Conservation (phyloP, 2,329 filamentous ascomycete species). For the Ophiostoma perfectum region DNA sequence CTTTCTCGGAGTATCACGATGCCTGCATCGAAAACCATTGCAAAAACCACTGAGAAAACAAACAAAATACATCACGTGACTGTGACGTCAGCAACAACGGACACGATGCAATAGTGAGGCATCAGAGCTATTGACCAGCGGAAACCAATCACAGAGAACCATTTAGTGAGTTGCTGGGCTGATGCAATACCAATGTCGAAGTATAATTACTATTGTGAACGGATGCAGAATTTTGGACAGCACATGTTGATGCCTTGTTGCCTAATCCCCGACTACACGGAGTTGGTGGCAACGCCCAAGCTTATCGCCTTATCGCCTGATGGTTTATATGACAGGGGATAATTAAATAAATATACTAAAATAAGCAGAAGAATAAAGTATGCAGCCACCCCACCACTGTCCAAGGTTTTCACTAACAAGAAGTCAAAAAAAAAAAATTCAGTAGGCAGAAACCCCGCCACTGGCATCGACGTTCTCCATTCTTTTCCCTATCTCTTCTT, state of each 20-base stretch:
- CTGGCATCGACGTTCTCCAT: constrained; percentile 17
- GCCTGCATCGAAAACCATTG: no score
- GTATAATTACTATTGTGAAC: not conserved
- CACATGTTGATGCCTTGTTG: constrained; percentile 19
- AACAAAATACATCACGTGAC: not conserved
- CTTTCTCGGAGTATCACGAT: no score
- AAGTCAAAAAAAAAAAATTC: constrained; percentile 20
- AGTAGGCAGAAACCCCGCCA: constrained; percentile 21
- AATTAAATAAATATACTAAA: not conserved
- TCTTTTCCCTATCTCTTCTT: constrained; percentile 17
- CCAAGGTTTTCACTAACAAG: constrained; percentile 20
- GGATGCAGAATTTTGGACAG: not conserved
- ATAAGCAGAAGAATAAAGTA: constrained; percentile 18
- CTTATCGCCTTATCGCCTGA: no score
- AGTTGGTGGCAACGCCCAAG: not conserved
- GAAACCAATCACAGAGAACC: not conserved
- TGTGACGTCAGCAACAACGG: not conserved
- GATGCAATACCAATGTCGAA: not conserved
- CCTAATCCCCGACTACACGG: constrained; percentile 15
- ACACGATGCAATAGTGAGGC: not conserved
- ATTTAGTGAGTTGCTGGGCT: not conserved
- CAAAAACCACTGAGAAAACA: not conserved
- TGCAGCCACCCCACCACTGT: constrained; percentile 20
- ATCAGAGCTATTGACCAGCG: not conserved
- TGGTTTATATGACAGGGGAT: not conserved